Percentiles rank a stretch among this genome's conserved stretches.
phyloP scores from a whole-genome alignment of 768 basidiomycete species.

The Holtermannia corniformis region DNA sequence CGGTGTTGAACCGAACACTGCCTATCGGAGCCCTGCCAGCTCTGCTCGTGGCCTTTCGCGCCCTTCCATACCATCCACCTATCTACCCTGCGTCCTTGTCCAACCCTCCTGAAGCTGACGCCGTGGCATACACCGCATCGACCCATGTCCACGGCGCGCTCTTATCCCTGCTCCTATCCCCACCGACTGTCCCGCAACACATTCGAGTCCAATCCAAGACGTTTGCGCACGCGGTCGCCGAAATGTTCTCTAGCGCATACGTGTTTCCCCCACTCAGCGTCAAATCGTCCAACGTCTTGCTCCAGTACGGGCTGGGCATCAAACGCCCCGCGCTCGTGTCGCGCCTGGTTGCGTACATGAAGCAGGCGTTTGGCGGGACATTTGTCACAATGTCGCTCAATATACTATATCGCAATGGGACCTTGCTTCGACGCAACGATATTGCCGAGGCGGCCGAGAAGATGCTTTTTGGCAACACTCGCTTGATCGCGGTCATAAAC shows the following conservation, averaged over 20 bases:
- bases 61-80: slow-evolving; percentile 17
- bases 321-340: slow-evolving; percentile 6
- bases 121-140: slow-evolving; percentile 34
- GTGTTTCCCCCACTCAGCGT: slow-evolving; percentile 21
- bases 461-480: slow-evolving; percentile 7
- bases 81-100: slow-evolving; percentile 29
- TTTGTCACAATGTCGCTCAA: slow-evolving; percentile 11
- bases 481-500: neutral
- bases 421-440: slow-evolving; percentile 5
- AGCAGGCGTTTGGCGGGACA: slow-evolving; percentile 11
- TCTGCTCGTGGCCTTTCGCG: slow-evolving; percentile 23
- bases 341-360: slow-evolving; percentile 19
- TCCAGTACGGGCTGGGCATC: slow-evolving; percentile 22
- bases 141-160: slow-evolving; percentile 30
- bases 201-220: neutral
- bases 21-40: slow-evolving; percentile 26
- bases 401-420: slow-evolving; percentile 9
- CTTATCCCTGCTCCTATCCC: slow-evolving; percentile 32
- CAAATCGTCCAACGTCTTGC: slow-evolving; percentile 18
- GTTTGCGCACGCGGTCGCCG: neutral
- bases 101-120: slow-evolving; percentile 16
- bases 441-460: slow-evolving; percentile 13
- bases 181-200: slow-evolving; percentile 21
- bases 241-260: slow-evolving; percentile 7
- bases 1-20: slow-evolving; percentile 34